Percentiles rank a stretch among this genome's conserved stretches.
These are phyloP conservation scores for Carex myosuroides DNA, from an alignment of 176 grass and related monocot species.

Conservation along the genomic window DNA sequence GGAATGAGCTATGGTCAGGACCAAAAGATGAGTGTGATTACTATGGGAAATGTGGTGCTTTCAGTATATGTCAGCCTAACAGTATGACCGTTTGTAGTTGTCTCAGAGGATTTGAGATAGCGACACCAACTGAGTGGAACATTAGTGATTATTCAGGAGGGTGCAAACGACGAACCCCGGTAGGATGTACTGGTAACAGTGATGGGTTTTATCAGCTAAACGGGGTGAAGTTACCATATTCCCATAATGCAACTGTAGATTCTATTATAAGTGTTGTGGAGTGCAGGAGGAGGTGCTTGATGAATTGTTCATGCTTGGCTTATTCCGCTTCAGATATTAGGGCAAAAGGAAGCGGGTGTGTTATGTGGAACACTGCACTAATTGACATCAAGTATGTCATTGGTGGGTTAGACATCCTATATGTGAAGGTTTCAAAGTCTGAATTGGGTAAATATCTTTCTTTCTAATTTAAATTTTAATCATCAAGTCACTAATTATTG, in stretches of 20 bases:
- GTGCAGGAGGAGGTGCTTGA: conserved; percentile 23
- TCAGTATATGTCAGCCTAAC: conserved; percentile 18
- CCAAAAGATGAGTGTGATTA: conserved; percentile 19
- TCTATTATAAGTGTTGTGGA: conserved; percentile 15
- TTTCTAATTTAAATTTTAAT: neutral
- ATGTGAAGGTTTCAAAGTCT: conserved; percentile 5
- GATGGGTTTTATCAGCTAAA: conserved; percentile 25
- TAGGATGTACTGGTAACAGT: conserved; percentile 25
- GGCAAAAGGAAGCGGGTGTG: conserved; percentile 30
- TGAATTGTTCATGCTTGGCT: conserved; percentile 51
- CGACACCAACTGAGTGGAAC: conserved; percentile 11
- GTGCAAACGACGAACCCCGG: conserved; percentile 22
- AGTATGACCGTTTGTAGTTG: conserved; percentile 13
- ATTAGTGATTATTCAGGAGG: conserved; percentile 21
- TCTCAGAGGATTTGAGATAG: conserved; percentile 28
- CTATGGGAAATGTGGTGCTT: conserved; percentile 25
- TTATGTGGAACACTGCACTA: conserved; percentile 41
- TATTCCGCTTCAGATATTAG: conserved; percentile 8
- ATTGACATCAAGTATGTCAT: conserved; percentile 30
- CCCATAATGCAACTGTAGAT: conserved; percentile 31
- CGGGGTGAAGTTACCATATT: conserved; percentile 36
- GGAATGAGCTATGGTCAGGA: neutral
- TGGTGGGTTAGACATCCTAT: neutral
- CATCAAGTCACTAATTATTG: neutral
- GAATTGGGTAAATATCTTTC: neutral